Percentiles rank a stretch among this genome's conserved stretches.
Conservation (phyloP, 2,329 filamentous ascomycete species). For the Trichoderma sp. region DNA sequence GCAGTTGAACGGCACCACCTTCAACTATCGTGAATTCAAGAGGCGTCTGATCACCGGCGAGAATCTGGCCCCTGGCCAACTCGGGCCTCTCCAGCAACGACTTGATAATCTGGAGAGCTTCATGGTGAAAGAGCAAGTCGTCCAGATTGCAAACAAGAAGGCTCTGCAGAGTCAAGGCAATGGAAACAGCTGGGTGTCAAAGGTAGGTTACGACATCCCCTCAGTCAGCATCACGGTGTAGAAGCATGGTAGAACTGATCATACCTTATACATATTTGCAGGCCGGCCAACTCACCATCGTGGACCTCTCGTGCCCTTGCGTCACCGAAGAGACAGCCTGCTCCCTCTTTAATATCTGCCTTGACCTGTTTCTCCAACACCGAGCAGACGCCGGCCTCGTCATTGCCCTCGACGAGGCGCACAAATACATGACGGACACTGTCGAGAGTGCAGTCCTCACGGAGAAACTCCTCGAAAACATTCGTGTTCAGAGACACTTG, state of each 20-base stretch:
- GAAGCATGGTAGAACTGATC: no score
- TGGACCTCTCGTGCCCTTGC: slow-evolving; percentile 75
- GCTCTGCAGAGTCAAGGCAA: not conserved
- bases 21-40: slow-evolving; percentile 57
- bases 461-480: slow-evolving; percentile 60
- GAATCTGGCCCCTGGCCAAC: slow-evolving; percentile 53
- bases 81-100: slow-evolving; percentile 50
- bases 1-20: slow-evolving; percentile 40
- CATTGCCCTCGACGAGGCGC: slow-evolving; percentile 74
- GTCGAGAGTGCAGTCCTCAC: slow-evolving; percentile 61
- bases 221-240: no score
- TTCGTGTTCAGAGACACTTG: slow-evolving; percentile 71
- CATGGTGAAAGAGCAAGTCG: slow-evolving; percentile 32
- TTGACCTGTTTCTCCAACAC: slow-evolving; percentile 66
- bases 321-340: slow-evolving; percentile 68
- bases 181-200: slow-evolving; percentile 32
- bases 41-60: slow-evolving; percentile 35
- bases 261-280: slow-evolving; percentile 13
- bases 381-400: slow-evolving; percentile 53
- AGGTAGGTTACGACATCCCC: not conserved
- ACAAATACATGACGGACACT: slow-evolving; percentile 69
- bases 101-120: slow-evolving; percentile 55
- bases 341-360: slow-evolving; percentile 70
- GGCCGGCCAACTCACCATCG: slow-evolving; percentile 43
- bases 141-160: not conserved